Evolutionary conservation across 2,329 filamentous ascomycete genomes (phyloP).

Genomic region (Ceratocystis eucalypticola): DNA sequence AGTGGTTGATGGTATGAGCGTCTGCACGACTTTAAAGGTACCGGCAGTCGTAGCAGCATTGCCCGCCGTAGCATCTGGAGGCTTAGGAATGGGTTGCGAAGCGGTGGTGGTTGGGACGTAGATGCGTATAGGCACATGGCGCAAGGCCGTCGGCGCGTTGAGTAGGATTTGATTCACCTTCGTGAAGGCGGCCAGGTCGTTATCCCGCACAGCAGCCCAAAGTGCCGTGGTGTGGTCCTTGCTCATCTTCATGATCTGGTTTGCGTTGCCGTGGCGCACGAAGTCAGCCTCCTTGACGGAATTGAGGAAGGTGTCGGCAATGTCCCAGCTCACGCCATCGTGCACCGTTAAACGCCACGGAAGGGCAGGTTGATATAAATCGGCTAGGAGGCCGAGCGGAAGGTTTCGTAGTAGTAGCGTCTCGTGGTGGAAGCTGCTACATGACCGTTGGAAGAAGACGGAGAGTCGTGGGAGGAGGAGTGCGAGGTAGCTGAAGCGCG

Average conservation of each 20-base stretch:
- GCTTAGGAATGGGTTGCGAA: slow-evolving; percentile 25
- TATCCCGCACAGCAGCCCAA: slow-evolving; percentile 67
- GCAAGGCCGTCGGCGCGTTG: slow-evolving; percentile 58
- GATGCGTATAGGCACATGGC: slow-evolving; percentile 73
- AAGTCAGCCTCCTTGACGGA: slow-evolving; percentile 68
- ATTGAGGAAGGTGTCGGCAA: slow-evolving; percentile 50
- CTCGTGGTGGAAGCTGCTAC: slow-evolving; percentile 47
- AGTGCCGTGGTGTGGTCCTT: slow-evolving; percentile 71
- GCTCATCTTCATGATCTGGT: slow-evolving; percentile 78
- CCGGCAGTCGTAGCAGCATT: slow-evolving; percentile 27
- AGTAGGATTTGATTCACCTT: slow-evolving; percentile 65
- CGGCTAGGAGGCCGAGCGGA: slow-evolving; percentile 40
- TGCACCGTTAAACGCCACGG: slow-evolving; percentile 43
- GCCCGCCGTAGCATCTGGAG: too few relatives aligned
- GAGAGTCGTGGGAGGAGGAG: slow-evolving; percentile 42
- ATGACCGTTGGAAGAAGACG: slow-evolving; percentile 39
- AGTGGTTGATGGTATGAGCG: slow-evolving; percentile 45
- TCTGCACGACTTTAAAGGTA: slow-evolving; percentile 61
- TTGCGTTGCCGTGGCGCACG: slow-evolving; percentile 72
- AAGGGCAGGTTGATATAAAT: slow-evolving; percentile 41
- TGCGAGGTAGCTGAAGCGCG: slow-evolving; percentile 47
- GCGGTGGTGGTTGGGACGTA: slow-evolving; percentile 63
- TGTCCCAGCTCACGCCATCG: slow-evolving; percentile 45
- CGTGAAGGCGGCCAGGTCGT: slow-evolving; percentile 60
- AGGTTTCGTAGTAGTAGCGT: slow-evolving; percentile 40